Conservation (phyloP, 2,329 filamentous ascomycete genomes). For the Hansfordia pulvinata region DNA sequence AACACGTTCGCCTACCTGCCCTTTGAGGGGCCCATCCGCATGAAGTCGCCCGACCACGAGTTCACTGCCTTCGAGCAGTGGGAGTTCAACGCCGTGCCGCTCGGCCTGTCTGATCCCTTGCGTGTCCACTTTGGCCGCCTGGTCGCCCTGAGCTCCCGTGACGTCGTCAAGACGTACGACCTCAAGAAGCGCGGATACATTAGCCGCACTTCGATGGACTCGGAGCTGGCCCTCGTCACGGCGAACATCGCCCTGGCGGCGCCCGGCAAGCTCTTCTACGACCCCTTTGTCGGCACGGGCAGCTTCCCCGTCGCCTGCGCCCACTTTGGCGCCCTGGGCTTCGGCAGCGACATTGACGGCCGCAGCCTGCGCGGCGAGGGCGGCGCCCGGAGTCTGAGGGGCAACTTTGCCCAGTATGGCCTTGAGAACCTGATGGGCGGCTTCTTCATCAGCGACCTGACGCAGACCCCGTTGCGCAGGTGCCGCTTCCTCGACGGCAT, state of each 20-base stretch:
- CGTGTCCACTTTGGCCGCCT: constrained; percentile 60
- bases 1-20: constrained; percentile 68
- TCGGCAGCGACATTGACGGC: constrained; percentile 89
- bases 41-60: constrained; percentile 59
- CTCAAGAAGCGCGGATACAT: constrained; percentile 92
- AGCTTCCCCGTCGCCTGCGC: constrained; percentile 84
- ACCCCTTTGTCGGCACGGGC: constrained; percentile 91
- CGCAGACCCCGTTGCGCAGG: constrained; percentile 62
- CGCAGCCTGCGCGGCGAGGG: constrained; percentile 67
- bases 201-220: constrained; percentile 93
- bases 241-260: constrained; percentile 79
- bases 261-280: constrained; percentile 78
- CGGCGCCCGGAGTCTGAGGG: constrained; percentile 32
- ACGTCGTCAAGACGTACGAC: constrained; percentile 61
- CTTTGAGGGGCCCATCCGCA: constrained; percentile 64
- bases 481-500: constrained; percentile 61
- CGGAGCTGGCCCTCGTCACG: constrained; percentile 79
- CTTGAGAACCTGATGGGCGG: constrained; percentile 55
- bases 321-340: constrained; percentile 72
- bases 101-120: constrained; percentile 38
- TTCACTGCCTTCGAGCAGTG: constrained; percentile 82
- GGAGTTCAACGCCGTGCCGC: constrained; percentile 36
- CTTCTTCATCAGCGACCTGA: constrained; percentile 75
- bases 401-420: constrained; percentile 79
- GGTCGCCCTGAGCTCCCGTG: constrained; percentile 52